phyloP scores from a whole-genome alignment of 345 rosid species.

The Brassica incana region DNA sequence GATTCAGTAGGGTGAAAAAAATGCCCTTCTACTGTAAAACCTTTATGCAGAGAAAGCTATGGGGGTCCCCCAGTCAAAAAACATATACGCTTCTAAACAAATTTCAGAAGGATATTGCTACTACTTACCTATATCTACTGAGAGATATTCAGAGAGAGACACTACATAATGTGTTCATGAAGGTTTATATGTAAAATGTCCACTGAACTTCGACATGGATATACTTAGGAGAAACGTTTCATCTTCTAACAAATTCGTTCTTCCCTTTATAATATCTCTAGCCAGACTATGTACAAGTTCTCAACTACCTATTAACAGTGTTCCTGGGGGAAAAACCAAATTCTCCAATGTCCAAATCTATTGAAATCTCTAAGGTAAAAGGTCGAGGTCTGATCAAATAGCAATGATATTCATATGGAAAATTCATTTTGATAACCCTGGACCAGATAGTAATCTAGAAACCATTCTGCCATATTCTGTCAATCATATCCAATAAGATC shows the following conservation, averaged over 20 bases:
- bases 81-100: background rate
- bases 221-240: background rate
- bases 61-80: background rate
- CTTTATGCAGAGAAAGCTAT: no score
- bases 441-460: no score
- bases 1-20: background rate
- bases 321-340: background rate
- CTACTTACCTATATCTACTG: background rate
- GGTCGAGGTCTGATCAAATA: no score
- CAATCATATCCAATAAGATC: no score
- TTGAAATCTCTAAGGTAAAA: constrained; percentile 9
- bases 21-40: no score
- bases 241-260: constrained; percentile 1
- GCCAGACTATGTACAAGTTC: constrained; percentile 7
- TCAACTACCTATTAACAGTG: constrained; percentile 14
- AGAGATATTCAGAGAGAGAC: constrained; percentile 4
- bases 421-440: no score
- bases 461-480: no score
- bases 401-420: no score
- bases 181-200: background rate
- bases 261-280: constrained; percentile 7
- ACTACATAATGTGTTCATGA: background rate
- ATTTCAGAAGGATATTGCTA: constrained; percentile 5
- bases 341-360: background rate
- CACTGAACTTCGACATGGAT: background rate